Base-by-base conservation (phyloP, 305 asterid genomes). In the Rubia tinctorum region DNA sequence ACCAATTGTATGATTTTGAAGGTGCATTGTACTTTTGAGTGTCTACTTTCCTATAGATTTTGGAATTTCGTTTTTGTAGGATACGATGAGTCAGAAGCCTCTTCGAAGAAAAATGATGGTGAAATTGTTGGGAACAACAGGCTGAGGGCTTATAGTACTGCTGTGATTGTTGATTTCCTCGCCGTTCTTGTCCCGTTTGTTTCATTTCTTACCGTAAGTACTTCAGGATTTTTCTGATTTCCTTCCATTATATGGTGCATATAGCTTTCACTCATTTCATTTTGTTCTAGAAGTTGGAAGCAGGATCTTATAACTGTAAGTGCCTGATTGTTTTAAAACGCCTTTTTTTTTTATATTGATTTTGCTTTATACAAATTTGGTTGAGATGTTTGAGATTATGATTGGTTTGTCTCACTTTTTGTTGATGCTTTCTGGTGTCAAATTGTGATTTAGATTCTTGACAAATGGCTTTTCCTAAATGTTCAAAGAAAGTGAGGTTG, bases 191-290 rank as follows among this genome's bases (percentile, higher is more conserved):
- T 88, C 78, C 97, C 97, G 23, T 83, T 71, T 73, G 68, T 82
- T 73, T 83, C 86, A 68, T 82, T 78, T 79, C 64, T 88, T 69
- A 95, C 99, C 17, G 93, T 91, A 82, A 95, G 98, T 87, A 27
- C 68, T 79, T 59, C 73, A 58, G 23, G 44, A 66, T 64, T 66
- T 44, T 30, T 3, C 23, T 9, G 11, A 14, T 60, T 45, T 44
- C 71, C 44, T 64, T 60, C 64, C 58, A 14, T 64, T 53, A 47
- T n/a, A 15, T 34, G 61, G 49, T 40, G 42, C 18, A 43, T 27
- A 2, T n/a, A 18, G 47, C 47, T 47, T 40, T 47, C n/a, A 15
- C 23, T 70, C 44, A 9, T 1, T 51, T 51, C 8, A 20, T 0
- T 72, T 68, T 34, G 27, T 23, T 68, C 40, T 63, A 2, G 10